These are phyloP conservation scores for Cutaneotrichosporon spelunceum DNA, from an alignment of 1,284 basidiomycete genomes.

Conservation along the genomic window DNA sequence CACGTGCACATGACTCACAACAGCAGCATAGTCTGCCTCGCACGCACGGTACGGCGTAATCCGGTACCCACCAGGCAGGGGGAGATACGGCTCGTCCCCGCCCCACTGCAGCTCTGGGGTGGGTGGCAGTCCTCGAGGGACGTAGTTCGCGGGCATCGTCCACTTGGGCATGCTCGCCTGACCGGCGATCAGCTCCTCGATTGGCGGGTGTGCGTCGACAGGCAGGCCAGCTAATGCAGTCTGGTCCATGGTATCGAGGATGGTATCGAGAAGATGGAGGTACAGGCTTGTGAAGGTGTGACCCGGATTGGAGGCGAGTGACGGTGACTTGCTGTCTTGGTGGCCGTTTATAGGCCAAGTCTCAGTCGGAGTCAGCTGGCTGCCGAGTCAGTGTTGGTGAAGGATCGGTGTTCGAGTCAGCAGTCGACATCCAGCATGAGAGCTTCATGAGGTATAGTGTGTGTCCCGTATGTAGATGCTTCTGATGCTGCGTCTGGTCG, in stretches of 20 bases:
- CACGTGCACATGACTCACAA: background rate
- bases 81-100: conserved; percentile 3
- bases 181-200: background rate
- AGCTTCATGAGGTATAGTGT: background rate
- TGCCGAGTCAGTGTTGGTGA: background rate
- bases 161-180: background rate
- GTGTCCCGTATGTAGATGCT: too few species aligned
- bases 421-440: too few species aligned
- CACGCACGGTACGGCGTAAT: background rate
- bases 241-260: background rate
- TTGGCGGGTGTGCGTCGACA: background rate
- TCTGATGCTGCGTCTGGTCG: too few species aligned
- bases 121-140: background rate
- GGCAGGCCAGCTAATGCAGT: background rate
- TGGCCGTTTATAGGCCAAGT: background rate
- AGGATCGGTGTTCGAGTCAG: background rate
- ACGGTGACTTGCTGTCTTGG: background rate
- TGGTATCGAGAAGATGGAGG: background rate
- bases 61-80: background rate
- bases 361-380: background rate
- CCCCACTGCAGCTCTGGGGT: conserved; percentile 4
- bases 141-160: background rate
- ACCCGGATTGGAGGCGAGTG: background rate
- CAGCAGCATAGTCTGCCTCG: background rate
- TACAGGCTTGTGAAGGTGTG: background rate